Conservation (phyloP, 495 filamentous ascomycete species). For the Penicillium pancosmium region DNA sequence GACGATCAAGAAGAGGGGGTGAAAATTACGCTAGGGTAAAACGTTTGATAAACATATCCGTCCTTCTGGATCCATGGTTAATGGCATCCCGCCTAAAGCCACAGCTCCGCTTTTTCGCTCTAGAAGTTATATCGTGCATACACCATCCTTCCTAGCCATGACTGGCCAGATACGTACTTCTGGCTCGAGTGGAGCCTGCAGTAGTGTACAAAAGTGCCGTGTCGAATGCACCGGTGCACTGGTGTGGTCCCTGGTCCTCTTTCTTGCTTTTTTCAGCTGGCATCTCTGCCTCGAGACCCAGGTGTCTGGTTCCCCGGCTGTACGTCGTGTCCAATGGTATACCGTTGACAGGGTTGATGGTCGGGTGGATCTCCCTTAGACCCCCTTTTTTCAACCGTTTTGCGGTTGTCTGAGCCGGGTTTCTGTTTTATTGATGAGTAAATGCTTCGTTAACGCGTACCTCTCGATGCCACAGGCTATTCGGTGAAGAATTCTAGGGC, state of each 20-base stretch:
- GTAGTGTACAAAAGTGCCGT: conserved; percentile 4
- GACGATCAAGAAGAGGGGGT: background rate
- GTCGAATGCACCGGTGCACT: conserved; percentile 1
- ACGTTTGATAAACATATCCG: conserved; percentile 10
- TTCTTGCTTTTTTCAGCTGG: conserved; percentile 26
- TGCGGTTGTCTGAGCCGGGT: background rate
- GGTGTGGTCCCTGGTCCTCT: conserved; percentile 13
- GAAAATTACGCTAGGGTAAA: background rate
- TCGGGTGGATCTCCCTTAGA: background rate
- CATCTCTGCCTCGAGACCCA: conserved; percentile 30
- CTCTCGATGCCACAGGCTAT: background rate
- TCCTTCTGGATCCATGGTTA: conserved; percentile 3
- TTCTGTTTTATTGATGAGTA: background rate
- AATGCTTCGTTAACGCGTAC: background rate
- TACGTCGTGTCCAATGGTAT: conserved; percentile 13
- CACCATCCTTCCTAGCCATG: background rate
- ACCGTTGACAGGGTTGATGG: background rate
- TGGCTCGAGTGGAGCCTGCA: conserved; percentile 11
- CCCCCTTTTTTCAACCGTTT: conserved; percentile 3
- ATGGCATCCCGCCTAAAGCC: background rate
- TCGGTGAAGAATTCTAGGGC: background rate
- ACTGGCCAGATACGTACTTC: conserved; percentile 7
- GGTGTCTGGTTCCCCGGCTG: conserved; percentile 22
- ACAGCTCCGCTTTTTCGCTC: conserved; percentile 1
- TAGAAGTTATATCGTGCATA: background rate